Conservation (phyloP, 2,329 filamentous ascomycete genomes). For the Cadophora malorum region DNA sequence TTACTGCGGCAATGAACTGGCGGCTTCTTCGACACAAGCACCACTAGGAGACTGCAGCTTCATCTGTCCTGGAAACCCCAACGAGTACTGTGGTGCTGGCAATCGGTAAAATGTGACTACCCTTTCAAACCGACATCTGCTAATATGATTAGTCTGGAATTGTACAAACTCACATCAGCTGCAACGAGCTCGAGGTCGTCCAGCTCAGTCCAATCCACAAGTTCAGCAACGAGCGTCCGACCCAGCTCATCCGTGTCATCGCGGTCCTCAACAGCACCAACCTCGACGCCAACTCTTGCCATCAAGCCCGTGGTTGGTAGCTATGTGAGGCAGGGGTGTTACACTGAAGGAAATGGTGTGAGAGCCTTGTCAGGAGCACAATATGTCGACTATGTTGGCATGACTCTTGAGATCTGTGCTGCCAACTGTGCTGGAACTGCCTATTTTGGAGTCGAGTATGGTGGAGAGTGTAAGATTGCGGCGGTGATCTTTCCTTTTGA, state of each 20-base stretch:
- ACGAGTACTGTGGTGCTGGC: constrained; percentile 46
- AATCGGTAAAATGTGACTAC: constrained; percentile 14
- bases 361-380: constrained; percentile 50
- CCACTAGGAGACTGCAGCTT: constrained; percentile 37
- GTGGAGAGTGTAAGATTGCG: constrained; percentile 38
- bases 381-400: constrained; percentile 31
- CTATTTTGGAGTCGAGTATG: constrained; percentile 43
- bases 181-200: neutral
- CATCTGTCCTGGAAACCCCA: constrained; percentile 40
- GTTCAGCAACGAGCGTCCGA: constrained; percentile 1
- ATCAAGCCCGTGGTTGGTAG: constrained; percentile 50
- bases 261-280: constrained; percentile 41
- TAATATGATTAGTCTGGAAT: constrained; percentile 34
- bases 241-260: constrained; percentile 12
- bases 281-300: constrained; percentile 55
- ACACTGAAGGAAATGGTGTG: constrained; percentile 52
- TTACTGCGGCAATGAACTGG: constrained; percentile 44
- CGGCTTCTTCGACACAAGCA: constrained; percentile 28
- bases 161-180: constrained; percentile 44
- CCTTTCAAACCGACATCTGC: neutral
- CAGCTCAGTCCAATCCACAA: constrained; percentile 5
- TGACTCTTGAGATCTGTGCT: constrained; percentile 43
- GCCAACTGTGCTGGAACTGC: constrained; percentile 37
- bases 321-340: constrained; percentile 55
- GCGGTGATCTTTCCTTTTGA: neutral